phyloP scores from a whole-genome alignment of 2,329 filamentous ascomycete species.

The Onygenales sp. region DNA sequence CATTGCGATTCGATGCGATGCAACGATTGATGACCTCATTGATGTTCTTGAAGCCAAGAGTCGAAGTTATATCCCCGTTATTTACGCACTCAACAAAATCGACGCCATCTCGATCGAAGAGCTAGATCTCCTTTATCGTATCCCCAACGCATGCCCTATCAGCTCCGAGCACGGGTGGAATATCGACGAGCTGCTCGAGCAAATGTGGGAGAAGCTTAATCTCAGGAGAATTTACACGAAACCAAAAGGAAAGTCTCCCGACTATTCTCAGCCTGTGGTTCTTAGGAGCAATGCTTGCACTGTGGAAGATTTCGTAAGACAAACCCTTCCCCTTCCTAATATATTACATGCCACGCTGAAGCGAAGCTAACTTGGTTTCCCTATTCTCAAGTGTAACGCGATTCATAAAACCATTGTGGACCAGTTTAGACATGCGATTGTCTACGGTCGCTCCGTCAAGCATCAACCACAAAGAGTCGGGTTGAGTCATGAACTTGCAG shows the following conservation, averaged over 20 bases:
- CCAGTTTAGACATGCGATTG: conserved; percentile 88
- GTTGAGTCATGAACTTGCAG: conserved; percentile 77
- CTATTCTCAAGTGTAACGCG: conserved; percentile 64
- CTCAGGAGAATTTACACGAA: conserved; percentile 94
- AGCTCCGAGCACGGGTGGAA: conserved; percentile 98
- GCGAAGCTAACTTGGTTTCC: not conserved
- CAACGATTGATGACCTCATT: conserved; percentile 93
- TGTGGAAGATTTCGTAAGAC: conserved; percentile 90
- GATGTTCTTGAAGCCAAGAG: conserved; percentile 91
- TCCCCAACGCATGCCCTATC: conserved; percentile 93
- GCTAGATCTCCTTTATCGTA: conserved; percentile 88
- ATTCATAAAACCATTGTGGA: conserved; percentile 96
- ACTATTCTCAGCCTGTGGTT: conserved; percentile 87
- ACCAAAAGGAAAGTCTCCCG: conserved; percentile 87
- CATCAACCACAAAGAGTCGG: conserved; percentile 96
- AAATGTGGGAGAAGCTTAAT: conserved; percentile 97
- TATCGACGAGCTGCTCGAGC: conserved; percentile 88
- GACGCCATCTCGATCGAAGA: conserved; percentile 97
- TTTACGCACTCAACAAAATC: conserved; percentile 99
- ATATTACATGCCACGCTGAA: not conserved
- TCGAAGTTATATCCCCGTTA: conserved; percentile 94
- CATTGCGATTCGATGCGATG: conserved; percentile 95
- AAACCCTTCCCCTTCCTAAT: not conserved
- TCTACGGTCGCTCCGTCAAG: conserved; percentile 96
- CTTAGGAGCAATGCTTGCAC: conserved; percentile 73